Evolutionary conservation across 2,329 filamentous ascomycete genomes (phyloP), one percentile per base, ranked within the genome.

Genomic region (Alternaria triticimaculans): DNA sequence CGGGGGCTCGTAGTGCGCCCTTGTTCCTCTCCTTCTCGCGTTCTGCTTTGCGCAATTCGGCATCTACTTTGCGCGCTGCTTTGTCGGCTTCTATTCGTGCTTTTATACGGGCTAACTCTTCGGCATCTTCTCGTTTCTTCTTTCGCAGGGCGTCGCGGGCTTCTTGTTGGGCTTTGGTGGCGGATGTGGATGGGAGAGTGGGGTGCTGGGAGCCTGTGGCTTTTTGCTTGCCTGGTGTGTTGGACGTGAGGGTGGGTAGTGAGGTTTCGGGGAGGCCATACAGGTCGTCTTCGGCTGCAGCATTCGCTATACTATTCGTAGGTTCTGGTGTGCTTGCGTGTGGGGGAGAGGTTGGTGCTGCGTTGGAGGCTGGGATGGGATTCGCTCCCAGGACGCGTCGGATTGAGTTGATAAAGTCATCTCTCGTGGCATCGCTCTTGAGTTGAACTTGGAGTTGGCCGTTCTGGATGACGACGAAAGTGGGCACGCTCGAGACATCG

Each of bases 391-490:
- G 63, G 11, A 76, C 83, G 59, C 80, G 79, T 14, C 79, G 76
- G 4, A 93, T 67, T 23, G 88, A 84, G 46, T 82, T 83, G 51
- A 89, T 78, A 61, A 96, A 93, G 9, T 92, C 89, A 15, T 90
- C 86, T 74, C 87, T 90, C 14, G 83, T 80, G 9, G 87, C 85
- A 9, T 89, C 90, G 1, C 88, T 82, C 41, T 88, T 84, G 10
- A 97, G 85, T 76, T 94, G 94, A 77, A 95, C 90, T 73, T 91
- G 89, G 14, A 97, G 82, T 65, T 92, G 87, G 9, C 91, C 93
- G 79, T 93, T 91, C 87, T 90, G 88, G 71, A 97, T 94, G 20
- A 96, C 84, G 15, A 97, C 86, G 9, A 97, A 81, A 2, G 91
- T 91, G 0, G 95, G 94, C n/a, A 89, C 88, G 69, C 88, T 88